Conservation (phyloP, 1,284 basidiomycete species). For the Limonomyces culmigenus region DNA sequence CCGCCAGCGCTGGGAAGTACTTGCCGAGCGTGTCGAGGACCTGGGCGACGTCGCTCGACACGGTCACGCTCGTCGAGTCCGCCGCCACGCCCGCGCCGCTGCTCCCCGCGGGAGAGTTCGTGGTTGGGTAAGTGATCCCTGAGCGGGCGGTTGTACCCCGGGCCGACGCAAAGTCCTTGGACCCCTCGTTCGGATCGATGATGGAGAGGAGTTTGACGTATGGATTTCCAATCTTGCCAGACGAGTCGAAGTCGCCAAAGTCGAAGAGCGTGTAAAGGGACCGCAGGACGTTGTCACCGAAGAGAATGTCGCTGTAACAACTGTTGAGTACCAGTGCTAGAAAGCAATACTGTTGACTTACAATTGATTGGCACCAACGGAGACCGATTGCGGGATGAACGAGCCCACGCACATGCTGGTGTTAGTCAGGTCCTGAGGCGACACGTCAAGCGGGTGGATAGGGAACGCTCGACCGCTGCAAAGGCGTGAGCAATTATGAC, state of each 20-base stretch:
- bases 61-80: slow-evolving; percentile 23
- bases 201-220: slow-evolving; percentile 60
- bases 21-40: slow-evolving; percentile 41
- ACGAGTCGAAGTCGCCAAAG: slow-evolving; percentile 61
- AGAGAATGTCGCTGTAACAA: slow-evolving; percentile 47
- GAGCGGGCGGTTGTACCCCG: slow-evolving; percentile 44
- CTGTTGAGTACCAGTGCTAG: not conserved
- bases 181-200: slow-evolving; percentile 48
- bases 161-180: slow-evolving; percentile 42
- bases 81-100: too few species aligned
- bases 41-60: slow-evolving; percentile 36
- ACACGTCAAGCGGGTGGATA: slow-evolving; percentile 59
- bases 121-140: slow-evolving; percentile 52
- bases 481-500: not conserved
- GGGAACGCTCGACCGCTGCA: slow-evolving; percentile 48
- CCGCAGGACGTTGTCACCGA: slow-evolving; percentile 71
- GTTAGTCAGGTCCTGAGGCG: slow-evolving; percentile 26
- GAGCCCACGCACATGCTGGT: slow-evolving; percentile 44
- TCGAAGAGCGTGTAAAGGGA: slow-evolving; percentile 77
- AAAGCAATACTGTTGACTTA: slow-evolving; percentile 18
- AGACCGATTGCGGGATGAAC: slow-evolving; percentile 42
- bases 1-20: slow-evolving; percentile 54
- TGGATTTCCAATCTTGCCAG: slow-evolving; percentile 48
- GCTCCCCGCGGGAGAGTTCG: slow-evolving; percentile 21
- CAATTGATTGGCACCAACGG: slow-evolving; percentile 45